Conservation (phyloP, 148 eudicot species). For the Fagopyrum esculentum region DNA sequence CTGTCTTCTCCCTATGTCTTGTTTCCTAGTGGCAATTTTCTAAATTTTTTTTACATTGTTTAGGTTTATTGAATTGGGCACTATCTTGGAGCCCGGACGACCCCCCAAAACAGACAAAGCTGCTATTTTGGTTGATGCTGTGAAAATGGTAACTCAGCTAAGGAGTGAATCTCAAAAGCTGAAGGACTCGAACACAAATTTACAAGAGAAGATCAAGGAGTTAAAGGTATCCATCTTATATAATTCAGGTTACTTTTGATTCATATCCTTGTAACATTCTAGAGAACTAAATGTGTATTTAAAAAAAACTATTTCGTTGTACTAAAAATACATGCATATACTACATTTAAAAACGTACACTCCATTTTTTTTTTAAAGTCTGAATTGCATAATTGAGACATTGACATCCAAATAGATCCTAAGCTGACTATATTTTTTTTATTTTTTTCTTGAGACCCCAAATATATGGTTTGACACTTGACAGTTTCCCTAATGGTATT, state of each 20-base stretch:
- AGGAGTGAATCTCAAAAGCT: slow-evolving; percentile 56
- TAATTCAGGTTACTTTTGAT: neutral
- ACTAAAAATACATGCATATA: no score
- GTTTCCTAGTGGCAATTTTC: neutral
- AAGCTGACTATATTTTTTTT: no score
- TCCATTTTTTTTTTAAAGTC: no score
- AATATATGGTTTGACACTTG: no score
- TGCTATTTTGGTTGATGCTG: slow-evolving; percentile 62
- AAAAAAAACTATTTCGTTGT: no score
- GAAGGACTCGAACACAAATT: slow-evolving; percentile 52
- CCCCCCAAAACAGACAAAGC: slow-evolving; percentile 65
- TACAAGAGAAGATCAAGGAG: slow-evolving; percentile 69
- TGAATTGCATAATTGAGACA: no score
- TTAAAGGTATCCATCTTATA: slow-evolving; percentile 38
- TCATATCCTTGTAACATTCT: no score
- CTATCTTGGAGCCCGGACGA: slow-evolving; percentile 63
- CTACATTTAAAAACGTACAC: no score
- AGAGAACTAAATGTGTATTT: no score
- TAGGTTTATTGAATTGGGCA: slow-evolving; percentile 63
- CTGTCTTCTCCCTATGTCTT: neutral
- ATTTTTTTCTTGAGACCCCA: no score
- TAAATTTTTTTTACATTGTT: slow-evolving; percentile 10
- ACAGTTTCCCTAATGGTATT: neutral
- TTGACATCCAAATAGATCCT: no score
- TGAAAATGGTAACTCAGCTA: slow-evolving; percentile 58